Evolutionary conservation across 108 stramenopile species (phyloP).

Genomic region (Skeletonema tropicum): DNA sequence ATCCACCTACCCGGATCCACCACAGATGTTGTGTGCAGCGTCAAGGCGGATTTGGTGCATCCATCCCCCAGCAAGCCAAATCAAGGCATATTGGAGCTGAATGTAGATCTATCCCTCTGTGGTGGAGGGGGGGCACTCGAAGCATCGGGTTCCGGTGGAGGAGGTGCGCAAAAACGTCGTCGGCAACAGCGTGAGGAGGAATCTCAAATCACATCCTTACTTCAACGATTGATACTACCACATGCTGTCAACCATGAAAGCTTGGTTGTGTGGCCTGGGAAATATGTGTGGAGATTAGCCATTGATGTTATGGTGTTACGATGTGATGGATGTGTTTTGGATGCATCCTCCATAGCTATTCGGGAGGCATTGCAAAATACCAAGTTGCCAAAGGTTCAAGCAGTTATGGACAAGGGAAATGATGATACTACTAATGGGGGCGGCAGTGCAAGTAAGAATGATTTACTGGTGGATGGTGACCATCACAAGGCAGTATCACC

Average conservation of each 20-base stretch:
- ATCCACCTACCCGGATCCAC: slow-evolving; percentile 63
- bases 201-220: slow-evolving; percentile 50
- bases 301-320: slow-evolving; percentile 68
- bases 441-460: slow-evolving; percentile 28
- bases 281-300: slow-evolving; percentile 68
- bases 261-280: slow-evolving; percentile 59
- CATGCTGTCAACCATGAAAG: slow-evolving; percentile 51
- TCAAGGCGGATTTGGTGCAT: slow-evolving; percentile 72
- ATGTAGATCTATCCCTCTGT: slow-evolving; percentile 58
- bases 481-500: slow-evolving; percentile 52
- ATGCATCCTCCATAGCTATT: slow-evolving; percentile 63
- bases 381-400: slow-evolving; percentile 52
- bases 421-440: slow-evolving; percentile 20
- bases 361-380: slow-evolving; percentile 58
- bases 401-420: slow-evolving; percentile 16
- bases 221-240: slow-evolving; percentile 57
- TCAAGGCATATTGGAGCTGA: slow-evolving; percentile 61
- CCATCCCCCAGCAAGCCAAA: slow-evolving; percentile 56
- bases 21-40: slow-evolving; percentile 68
- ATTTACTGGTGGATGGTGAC: slow-evolving; percentile 62
- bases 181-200: slow-evolving; percentile 35
- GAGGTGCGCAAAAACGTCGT: not conserved
- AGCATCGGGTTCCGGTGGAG: not conserved
- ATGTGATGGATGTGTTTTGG: slow-evolving; percentile 65
- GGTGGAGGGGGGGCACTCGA: slow-evolving; percentile 21